phyloP scores from a whole-genome alignment of 495 filamentous ascomycete species.

The Daldinia bambusicola region DNA sequence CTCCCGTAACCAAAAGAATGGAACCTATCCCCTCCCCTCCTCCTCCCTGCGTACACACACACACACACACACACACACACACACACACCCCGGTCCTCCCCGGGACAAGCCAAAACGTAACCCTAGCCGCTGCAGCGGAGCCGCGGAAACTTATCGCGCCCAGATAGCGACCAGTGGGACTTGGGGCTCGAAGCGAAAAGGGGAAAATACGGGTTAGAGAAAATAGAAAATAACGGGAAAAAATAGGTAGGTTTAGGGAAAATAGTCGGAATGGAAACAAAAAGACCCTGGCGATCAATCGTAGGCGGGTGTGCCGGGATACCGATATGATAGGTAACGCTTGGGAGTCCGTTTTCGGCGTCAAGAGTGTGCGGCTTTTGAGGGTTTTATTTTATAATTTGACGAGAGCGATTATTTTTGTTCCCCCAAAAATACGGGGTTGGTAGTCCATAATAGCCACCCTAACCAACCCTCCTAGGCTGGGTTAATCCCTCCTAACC shows the following conservation, averaged over 20 bases:
- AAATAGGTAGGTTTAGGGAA: background rate
- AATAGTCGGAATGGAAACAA: background rate
- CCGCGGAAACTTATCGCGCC: slow-evolving; percentile 21
- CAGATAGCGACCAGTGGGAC: slow-evolving; percentile 12
- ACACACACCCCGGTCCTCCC: too few species aligned
- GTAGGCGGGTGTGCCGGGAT: slow-evolving; percentile 1
- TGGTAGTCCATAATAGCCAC: background rate
- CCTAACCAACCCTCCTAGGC: background rate
- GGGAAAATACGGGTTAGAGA: background rate
- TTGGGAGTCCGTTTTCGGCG: background rate
- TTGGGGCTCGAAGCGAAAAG: slow-evolving; percentile 18
- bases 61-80: too few species aligned
- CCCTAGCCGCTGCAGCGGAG: slow-evolving; percentile 30
- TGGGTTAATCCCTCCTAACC: background rate
- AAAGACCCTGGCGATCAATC: slow-evolving; percentile 27
- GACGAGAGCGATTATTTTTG: background rate
- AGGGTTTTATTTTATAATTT: background rate
- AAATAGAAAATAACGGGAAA: background rate
- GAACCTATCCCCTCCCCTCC: background rate
- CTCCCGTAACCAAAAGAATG: slow-evolving; percentile 26
- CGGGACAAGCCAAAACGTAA: slow-evolving; percentile 10
- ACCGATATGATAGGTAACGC: background rate
- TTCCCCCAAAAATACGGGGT: slow-evolving; percentile 4
- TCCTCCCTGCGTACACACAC: too few species aligned
- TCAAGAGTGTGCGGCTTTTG: background rate